Percentiles rank a stretch among this genome's conserved stretches.
Conservation (phyloP, 139 green algal species). For the Helicosporidium sp. region DNA sequence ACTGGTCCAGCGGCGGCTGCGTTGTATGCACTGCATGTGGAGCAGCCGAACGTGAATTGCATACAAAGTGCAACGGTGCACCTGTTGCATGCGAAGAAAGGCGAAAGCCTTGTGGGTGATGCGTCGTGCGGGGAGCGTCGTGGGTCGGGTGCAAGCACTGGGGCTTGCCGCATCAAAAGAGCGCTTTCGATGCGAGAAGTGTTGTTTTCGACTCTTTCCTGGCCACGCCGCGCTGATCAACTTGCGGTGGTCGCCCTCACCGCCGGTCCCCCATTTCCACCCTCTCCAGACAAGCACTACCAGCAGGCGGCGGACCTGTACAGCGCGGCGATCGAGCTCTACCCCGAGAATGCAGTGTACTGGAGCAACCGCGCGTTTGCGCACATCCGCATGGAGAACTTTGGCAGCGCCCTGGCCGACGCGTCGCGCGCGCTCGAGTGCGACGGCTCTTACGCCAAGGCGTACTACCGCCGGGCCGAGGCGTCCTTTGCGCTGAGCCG, state of each 20-base stretch:
- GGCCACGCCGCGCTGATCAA: too few relatives aligned
- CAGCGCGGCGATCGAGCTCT: conserved; percentile 53
- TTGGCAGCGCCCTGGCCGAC: conserved; percentile 74
- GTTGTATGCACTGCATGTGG: too few relatives aligned
- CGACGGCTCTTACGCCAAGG: conserved; percentile 74
- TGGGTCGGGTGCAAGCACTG: too few relatives aligned
- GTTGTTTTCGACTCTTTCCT: too few relatives aligned
- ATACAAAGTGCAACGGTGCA: too few relatives aligned
- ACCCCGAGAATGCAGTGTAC: conserved; percentile 53
- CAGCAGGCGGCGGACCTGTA: conserved; percentile 57
- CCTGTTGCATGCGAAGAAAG: too few relatives aligned
- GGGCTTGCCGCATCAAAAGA: background rate
- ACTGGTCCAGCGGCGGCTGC: too few relatives aligned
- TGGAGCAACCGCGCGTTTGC: conserved; percentile 74
- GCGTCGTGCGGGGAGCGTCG: too few relatives aligned
- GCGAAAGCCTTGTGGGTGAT: too few relatives aligned
- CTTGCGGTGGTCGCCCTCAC: too few relatives aligned
- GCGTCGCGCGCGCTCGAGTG: conserved; percentile 61
- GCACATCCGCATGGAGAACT: conserved; percentile 74
- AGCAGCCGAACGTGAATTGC: too few relatives aligned
- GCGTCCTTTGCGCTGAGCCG: conserved; percentile 71
- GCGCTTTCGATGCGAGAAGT: too few relatives aligned
- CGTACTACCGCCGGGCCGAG: conserved; percentile 80
- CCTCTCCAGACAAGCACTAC: conserved; percentile 60
- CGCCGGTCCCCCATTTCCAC: background rate